Conservation (phyloP, 345 rosid species). For the Lepidium aucheri region DNA sequence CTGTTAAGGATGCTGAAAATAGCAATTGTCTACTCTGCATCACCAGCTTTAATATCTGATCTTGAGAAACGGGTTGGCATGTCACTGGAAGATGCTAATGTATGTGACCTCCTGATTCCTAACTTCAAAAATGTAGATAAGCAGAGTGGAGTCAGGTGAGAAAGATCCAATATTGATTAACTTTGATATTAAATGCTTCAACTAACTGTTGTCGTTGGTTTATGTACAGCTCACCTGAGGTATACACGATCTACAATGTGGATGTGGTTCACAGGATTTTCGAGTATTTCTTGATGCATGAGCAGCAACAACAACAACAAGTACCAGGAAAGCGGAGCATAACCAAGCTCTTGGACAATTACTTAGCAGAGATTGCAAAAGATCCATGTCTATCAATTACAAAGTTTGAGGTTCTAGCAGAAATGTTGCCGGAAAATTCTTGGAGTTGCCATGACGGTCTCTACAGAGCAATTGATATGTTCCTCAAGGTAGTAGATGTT, state of each 20-base stretch:
- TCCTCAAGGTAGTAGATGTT: constrained; percentile 56
- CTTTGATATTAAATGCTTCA: not conserved
- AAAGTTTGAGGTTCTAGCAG: constrained; percentile 78
- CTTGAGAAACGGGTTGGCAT: constrained; percentile 68
- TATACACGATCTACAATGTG: constrained; percentile 45
- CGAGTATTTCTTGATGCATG: constrained; percentile 72
- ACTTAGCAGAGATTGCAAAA: constrained; percentile 66
- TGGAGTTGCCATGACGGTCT: constrained; percentile 80
- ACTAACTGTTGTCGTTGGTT: not conserved
- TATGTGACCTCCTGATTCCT: constrained; percentile 71
- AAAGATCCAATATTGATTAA: not conserved
- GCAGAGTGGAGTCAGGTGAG: constrained; percentile 40
- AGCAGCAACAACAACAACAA: constrained; percentile 53
- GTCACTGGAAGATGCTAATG: constrained; percentile 56
- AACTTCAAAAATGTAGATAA: constrained; percentile 51
- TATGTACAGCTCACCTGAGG: constrained; percentile 44
- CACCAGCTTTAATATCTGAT: constrained; percentile 69
- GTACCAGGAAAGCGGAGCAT: constrained; percentile 42
- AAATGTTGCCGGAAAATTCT: constrained; percentile 56
- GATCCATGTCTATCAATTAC: constrained; percentile 68
- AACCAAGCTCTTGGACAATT: constrained; percentile 68
- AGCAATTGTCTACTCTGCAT: constrained; percentile 57
- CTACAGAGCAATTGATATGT: constrained; percentile 86
- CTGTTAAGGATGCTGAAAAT: constrained; percentile 62
- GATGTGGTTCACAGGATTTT: constrained; percentile 66